Conservation (phyloP, 2,329 filamentous ascomycete genomes). For the Acephala macrosclerotiorum region DNA sequence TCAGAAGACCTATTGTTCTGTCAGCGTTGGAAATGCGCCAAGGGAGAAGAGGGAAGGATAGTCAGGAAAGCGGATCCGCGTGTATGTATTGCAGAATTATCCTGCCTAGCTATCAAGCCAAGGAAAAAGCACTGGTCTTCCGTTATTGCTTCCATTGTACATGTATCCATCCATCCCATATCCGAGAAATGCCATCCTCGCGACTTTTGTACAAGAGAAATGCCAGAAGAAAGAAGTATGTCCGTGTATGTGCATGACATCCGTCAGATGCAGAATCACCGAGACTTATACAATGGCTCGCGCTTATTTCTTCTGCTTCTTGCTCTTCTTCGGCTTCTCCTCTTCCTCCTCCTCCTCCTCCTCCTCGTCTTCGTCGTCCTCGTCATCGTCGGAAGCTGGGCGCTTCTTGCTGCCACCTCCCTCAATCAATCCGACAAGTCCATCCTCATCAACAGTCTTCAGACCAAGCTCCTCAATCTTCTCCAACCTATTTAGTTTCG, state of each 20-base stretch:
- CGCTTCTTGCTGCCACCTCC: conserved; percentile 20
- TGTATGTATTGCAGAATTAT: neutral
- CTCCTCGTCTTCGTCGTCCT: conserved; percentile 27
- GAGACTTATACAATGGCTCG: neutral
- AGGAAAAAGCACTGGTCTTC: neutral
- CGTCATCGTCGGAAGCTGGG: conserved; percentile 24
- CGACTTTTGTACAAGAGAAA: conserved; percentile 7
- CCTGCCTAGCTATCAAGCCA: neutral
- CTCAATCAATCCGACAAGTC: conserved; percentile 32
- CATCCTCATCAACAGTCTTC: conserved; percentile 31
- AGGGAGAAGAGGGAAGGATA: neutral
- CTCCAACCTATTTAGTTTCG: conserved; percentile 25
- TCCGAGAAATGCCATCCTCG: neutral
- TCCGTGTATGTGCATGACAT: conserved; percentile 4
- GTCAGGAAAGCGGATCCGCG: neutral
- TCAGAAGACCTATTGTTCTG: neutral
- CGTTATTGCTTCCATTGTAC: neutral
- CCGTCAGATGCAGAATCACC: neutral
- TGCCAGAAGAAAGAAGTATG: neutral
- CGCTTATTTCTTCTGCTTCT: conserved; percentile 31
- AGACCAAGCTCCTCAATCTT: conserved; percentile 32
- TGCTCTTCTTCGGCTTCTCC: conserved; percentile 26
- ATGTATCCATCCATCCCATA: neutral
- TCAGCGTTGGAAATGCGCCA: no score
- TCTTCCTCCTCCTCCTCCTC: conserved; percentile 14